phyloP scores from a whole-genome alignment of 768 basidiomycete genomes.

The Mrakia gelida region DNA sequence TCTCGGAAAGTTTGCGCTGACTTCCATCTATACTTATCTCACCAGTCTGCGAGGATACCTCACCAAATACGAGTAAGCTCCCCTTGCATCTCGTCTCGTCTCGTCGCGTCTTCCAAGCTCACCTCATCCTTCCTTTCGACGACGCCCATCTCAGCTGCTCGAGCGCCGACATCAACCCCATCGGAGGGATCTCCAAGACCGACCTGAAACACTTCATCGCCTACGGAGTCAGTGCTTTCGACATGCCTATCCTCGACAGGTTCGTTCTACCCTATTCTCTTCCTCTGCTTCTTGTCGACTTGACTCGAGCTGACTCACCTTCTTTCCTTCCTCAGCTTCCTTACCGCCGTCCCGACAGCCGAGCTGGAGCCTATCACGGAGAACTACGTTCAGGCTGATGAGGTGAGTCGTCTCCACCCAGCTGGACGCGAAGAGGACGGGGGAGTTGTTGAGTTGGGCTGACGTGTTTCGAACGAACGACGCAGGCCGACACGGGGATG shows the following conservation, averaged over 20 bases:
- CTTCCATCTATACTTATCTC: neutral
- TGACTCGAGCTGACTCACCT: constrained; percentile 11
- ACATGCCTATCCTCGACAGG: constrained; percentile 78
- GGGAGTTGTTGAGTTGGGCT: neutral
- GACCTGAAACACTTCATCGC: constrained; percentile 94
- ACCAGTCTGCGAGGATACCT: constrained; percentile 93
- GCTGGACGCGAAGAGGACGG: neutral
- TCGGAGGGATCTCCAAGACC: constrained; percentile 95
- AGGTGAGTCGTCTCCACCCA: constrained; percentile 52
- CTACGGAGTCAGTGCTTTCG: constrained; percentile 70
- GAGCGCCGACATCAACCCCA: constrained; percentile 93
- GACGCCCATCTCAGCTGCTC: constrained; percentile 40
- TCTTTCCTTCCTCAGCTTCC: constrained; percentile 62
- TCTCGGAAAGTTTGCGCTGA: neutral
- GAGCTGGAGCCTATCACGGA: constrained; percentile 94
- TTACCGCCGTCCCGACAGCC: constrained; percentile 87
- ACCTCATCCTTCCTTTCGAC: constrained; percentile 55
- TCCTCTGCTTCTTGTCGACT: too few relatives aligned
- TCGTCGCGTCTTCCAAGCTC: neutral
- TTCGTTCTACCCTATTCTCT: constrained; percentile 40
- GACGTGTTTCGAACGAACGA: constrained; percentile 20
- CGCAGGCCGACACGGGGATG: constrained; percentile 96
- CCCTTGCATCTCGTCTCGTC: neutral
- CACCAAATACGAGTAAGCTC: constrained; percentile 87
- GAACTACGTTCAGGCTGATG: constrained; percentile 86